Evolutionary conservation across 192 early-diverging fungal species (phyloP), one percentile per base, ranked within the genome.

Genomic region (Cladochytrium replicatum): DNA sequence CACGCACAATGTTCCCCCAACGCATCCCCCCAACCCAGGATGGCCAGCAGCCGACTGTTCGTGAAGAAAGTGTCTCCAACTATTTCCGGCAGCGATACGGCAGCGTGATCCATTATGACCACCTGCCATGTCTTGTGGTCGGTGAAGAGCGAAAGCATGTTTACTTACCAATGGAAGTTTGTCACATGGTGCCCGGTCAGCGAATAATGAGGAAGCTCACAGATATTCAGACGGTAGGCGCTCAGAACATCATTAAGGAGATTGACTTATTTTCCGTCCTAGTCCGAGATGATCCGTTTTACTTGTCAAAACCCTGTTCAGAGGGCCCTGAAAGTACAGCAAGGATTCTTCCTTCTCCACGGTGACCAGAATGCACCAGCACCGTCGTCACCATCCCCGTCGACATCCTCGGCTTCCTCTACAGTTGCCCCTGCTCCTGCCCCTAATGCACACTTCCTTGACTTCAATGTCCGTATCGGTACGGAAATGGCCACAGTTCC

Each of bases 151-250:
- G 71, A 31, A 72, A 72, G 28, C 74, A 76, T 48, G 26, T 60
- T 25, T 24, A 72, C 23, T 58, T 93, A 15, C 92, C 92, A 21
- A 84, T 96, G 65, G 92, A 96, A 67, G 58, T 91, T 29, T 87
- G 84, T 64, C 62, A 70, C 23, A 72, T 96, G 9, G 53, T 74
- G 24, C 66, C 75, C 28, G 86, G 84, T 42, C 88, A 89, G 64
- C 69, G 82, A 22, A 73, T 81, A 60, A 70, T 71, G 46, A 78
- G 82, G 51, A 88, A 88, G 54, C 61, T 92, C 26, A 75, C 85
- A 50, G 85, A 90, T 27, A 64, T 50, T 38, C 91, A 95, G 60
- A 84, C 85, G 0, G 82, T 81, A 0, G 55, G 54, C 23, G 48
- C 57, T 52, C 43, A 57, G 6, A 56, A 63, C 47, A 48, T 46